Evolutionary conservation across 176 grass and related monocot genomes (phyloP).

Genomic region (Hyparrhenia diplandra): DNA sequence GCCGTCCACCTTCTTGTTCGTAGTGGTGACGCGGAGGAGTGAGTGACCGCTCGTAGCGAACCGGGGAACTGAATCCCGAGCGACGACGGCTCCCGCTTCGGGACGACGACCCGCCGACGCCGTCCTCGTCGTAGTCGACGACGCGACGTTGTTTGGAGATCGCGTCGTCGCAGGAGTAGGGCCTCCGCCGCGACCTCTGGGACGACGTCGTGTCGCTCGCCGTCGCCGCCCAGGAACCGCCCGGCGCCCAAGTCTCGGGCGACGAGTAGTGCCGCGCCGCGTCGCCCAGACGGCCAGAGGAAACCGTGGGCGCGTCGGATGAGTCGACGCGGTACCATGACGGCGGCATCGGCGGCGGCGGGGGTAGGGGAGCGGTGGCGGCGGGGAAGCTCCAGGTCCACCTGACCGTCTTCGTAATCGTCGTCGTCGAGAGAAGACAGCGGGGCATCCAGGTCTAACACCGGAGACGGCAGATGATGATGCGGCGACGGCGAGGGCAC

Average conservation of each 20-base stretch:
- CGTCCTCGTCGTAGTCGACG: not conserved
- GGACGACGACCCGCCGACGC: not conserved
- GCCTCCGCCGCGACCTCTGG: not conserved
- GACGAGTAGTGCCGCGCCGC: not conserved
- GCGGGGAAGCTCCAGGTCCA: not conserved
- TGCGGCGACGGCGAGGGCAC: not conserved
- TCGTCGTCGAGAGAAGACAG: slow-evolving; percentile 15
- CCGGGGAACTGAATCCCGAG: not conserved
- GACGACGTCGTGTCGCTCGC: not conserved
- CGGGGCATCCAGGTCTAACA: slow-evolving; percentile 12
- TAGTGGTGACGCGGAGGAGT: not conserved
- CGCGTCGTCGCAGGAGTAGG: not conserved
- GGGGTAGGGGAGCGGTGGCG: too few relatives aligned
- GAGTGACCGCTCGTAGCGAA: not conserved
- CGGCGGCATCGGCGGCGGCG: not conserved
- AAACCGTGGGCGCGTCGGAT: not conserved
- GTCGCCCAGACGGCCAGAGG: too few relatives aligned
- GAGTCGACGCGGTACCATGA: not conserved
- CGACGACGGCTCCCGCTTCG: not conserved
- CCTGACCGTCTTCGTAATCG: not conserved
- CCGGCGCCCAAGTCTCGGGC: not conserved
- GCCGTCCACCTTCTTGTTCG: not conserved
- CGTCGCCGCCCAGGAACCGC: not conserved
- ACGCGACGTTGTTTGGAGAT: not conserved
- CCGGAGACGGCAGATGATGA: not conserved